Conservation (phyloP, 768 basidiomycete species). For the Boletus fagicola region DNA sequence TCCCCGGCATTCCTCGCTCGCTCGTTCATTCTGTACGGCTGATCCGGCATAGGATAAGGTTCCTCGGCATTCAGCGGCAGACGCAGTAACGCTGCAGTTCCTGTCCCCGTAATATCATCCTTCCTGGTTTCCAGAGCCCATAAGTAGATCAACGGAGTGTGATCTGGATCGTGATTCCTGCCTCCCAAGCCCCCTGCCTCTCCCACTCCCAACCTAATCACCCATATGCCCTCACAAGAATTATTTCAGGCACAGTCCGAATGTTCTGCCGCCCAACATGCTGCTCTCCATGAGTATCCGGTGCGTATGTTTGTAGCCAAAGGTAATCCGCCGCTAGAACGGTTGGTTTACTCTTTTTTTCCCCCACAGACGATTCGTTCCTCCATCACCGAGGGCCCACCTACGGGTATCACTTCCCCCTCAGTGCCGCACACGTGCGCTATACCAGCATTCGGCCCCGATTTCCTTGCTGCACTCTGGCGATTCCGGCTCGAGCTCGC, state of each 20-base stretch:
- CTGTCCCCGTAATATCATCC: slow-evolving; percentile 5
- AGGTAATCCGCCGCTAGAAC: not conserved
- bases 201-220: not conserved
- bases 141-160: slow-evolving; percentile 15
- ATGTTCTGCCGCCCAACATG: not conserved
- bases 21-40: not conserved
- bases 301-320: slow-evolving; percentile 3
- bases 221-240: slow-evolving; percentile 7
- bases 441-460: not conserved
- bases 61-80: slow-evolving; percentile 15
- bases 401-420: not conserved
- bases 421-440: not conserved
- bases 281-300: not conserved
- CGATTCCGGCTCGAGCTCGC: slow-evolving; percentile 16
- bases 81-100: not conserved
- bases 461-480: slow-evolving; percentile 20
- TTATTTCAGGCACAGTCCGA: not conserved
- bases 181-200: not conserved
- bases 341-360: not conserved
- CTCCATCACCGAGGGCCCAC: not conserved
- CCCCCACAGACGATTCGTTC: not conserved
- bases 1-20: not conserved
- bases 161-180: not conserved
- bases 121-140: slow-evolving; percentile 5
- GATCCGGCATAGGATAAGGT: slow-evolving; percentile 13